phyloP scores from a whole-genome alignment of 306 rosid genomes.

The Glycine latifolia region DNA sequence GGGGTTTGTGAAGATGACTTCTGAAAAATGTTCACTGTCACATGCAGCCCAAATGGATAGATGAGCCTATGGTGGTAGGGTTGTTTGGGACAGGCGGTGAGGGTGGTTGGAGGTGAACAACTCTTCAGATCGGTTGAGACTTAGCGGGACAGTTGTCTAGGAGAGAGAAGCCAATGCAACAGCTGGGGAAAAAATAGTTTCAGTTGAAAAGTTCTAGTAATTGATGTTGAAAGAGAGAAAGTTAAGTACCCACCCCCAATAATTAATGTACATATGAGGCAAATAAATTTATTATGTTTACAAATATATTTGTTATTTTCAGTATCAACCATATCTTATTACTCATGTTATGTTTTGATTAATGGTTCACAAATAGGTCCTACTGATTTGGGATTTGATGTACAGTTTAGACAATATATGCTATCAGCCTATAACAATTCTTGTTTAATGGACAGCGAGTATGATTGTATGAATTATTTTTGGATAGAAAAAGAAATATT shows the following conservation, averaged over 20 bases:
- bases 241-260: not conserved
- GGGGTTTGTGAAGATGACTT: slow-evolving; percentile 16
- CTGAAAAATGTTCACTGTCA: not conserved
- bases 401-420: not conserved
- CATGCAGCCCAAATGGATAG: not conserved
- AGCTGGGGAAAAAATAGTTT: slow-evolving; percentile 1
- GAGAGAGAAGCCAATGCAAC: not conserved
- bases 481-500: slow-evolving; percentile 27
- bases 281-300: slow-evolving; percentile 21
- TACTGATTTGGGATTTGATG: not conserved
- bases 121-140: not conserved
- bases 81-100: not conserved
- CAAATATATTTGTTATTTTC: slow-evolving; percentile 13
- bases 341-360: not conserved
- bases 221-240: slow-evolving; percentile 1
- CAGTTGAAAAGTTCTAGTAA: not conserved
- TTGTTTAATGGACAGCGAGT: slow-evolving; percentile 16
- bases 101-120: not conserved
- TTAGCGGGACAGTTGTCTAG: not conserved
- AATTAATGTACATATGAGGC: not conserved
- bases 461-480: slow-evolving; percentile 12
- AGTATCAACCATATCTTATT: slow-evolving; percentile 23
- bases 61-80: slow-evolving; percentile 17
- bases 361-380: not conserved
- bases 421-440: not conserved